Base-by-base conservation (phyloP, 2,329 filamentous ascomycete genomes). In the Magnaporthales sp. region DNA sequence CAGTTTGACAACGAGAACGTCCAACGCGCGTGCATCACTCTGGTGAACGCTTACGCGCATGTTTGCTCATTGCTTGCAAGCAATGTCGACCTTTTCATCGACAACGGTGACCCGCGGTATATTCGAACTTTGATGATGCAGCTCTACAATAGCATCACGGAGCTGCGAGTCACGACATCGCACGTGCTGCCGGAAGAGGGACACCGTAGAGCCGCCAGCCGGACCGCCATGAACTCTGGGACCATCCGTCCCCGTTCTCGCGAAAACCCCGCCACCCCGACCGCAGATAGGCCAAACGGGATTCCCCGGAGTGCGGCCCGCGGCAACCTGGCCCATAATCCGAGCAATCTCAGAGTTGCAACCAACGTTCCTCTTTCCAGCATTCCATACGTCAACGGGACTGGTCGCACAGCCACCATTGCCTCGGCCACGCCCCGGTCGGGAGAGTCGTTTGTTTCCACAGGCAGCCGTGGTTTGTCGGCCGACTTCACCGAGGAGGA, bases 401-500 rank as follows among this genome's bases (percentile, higher is more conserved):
- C 74, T 11, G 76, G 79, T 15, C 81, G 86, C 26, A 83, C 83
- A 30, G 82, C 83, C 2, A 83, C 81, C 3, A 78, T 82, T 26
- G 27, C 58, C 75, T 87, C 79, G 69, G 84, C 83, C n/a, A 96
- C 92, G 0, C 92, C 92, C 62, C 88, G 91, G 27, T 96, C 92
- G 8, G 91, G 89, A 60, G 92, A 96, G 72, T 92, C 91, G 0
- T 96, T 95, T 74, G 83, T 81, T 1, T 87, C 89, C 0, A 80
- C 82, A 66, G 79, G 81, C 31, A 81, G 84, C 58, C 83, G 83
- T 60, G 82, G 81, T 62, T 79, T 81, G 8, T 75, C 86, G 61
- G 83, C 80, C 10, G 90, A 92, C 64, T 86, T 89, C 64, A 85
- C 84, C 2, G 90, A 92, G 70, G 92, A 96, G 69, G 92, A 96